phyloP scores from a whole-genome alignment of 2,329 filamentous ascomycete genomes.

The Penicillium sp. region DNA sequence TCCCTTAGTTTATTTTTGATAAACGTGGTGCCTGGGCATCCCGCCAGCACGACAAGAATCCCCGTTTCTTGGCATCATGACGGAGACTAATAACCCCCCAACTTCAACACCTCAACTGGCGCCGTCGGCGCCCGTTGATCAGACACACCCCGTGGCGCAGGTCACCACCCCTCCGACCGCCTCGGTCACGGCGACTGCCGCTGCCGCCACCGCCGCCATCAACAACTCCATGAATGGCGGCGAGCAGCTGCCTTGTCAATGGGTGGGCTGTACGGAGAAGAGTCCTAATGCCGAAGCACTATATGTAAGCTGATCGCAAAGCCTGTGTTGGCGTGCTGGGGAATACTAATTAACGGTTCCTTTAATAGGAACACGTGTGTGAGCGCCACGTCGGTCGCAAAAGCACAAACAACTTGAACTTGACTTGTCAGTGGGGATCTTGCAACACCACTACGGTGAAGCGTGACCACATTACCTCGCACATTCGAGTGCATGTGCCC shows the following conservation, averaged over 20 bases:
- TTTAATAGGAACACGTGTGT: constrained; percentile 84
- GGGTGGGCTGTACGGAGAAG: constrained; percentile 62
- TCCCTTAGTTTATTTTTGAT: constrained; percentile 2
- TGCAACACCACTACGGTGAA: constrained; percentile 97
- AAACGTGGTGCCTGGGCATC: constrained; percentile 21
- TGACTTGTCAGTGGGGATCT: constrained; percentile 95
- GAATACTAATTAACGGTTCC: not conserved
- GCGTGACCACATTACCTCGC: constrained; percentile 97
- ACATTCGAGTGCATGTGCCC: constrained; percentile 98
- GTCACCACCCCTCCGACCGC: constrained; percentile 27
- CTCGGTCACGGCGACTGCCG: constrained; percentile 37
- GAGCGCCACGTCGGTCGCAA: constrained; percentile 98
- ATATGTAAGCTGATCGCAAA: constrained; percentile 52
- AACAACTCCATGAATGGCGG: constrained; percentile 32
- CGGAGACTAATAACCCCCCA: constrained; percentile 37
- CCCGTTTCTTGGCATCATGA: constrained; percentile 42
- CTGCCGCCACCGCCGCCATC: constrained; percentile 40
- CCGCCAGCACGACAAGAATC: constrained; percentile 34
- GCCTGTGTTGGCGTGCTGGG: not conserved
- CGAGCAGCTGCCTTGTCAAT: constrained; percentile 56
- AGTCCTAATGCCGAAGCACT: constrained; percentile 59
- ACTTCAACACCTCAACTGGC: constrained; percentile 25
- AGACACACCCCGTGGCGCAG: constrained; percentile 25
- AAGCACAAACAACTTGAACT: constrained; percentile 96
- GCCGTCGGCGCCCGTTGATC: constrained; percentile 26